These are phyloP conservation scores for Lachnellula suecica DNA, from an alignment of 2,329 filamentous ascomycete species.

Conservation along the genomic window DNA sequence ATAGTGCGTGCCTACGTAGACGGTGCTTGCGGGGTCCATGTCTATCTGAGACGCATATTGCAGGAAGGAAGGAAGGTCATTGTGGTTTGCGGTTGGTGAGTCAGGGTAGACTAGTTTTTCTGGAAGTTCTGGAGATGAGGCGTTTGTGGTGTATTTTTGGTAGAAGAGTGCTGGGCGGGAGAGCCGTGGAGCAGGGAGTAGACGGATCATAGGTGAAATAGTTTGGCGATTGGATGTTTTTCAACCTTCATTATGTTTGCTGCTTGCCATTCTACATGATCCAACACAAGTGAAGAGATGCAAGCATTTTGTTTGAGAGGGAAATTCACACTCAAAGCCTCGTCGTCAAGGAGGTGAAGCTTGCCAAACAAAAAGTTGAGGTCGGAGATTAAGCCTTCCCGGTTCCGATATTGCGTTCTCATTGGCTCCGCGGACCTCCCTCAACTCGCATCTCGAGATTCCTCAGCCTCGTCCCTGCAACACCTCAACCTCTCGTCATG, in stretches of 20 bases:
- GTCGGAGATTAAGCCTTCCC: constrained; percentile 8
- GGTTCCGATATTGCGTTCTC: background rate
- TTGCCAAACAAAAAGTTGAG: constrained; percentile 3
- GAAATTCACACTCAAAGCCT: background rate
- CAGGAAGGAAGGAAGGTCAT: constrained; percentile 64
- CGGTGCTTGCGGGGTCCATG: constrained; percentile 54
- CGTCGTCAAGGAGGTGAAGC: background rate
- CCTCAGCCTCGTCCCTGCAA: constrained; percentile 13
- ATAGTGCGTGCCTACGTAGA: constrained; percentile 73
- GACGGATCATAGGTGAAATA: constrained; percentile 22
- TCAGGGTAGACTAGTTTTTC: constrained; percentile 44
- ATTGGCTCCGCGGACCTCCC: constrained; percentile 1
- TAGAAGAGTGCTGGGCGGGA: constrained; percentile 14
- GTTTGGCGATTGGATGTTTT: background rate
- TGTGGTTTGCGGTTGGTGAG: constrained; percentile 51
- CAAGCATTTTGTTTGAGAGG: background rate
- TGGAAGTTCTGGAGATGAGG: too few species aligned
- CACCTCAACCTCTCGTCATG: constrained; percentile 43
- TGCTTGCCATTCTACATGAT: background rate
- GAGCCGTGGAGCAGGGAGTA: constrained; percentile 16
- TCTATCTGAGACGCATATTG: constrained; percentile 56
- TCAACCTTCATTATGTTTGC: background rate
- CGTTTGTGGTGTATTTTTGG: constrained; percentile 26
- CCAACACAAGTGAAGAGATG: background rate
- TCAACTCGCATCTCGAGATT: background rate